phyloP scores from a whole-genome alignment of 1,284 basidiomycete species.

The Inonotus obliquus region DNA sequence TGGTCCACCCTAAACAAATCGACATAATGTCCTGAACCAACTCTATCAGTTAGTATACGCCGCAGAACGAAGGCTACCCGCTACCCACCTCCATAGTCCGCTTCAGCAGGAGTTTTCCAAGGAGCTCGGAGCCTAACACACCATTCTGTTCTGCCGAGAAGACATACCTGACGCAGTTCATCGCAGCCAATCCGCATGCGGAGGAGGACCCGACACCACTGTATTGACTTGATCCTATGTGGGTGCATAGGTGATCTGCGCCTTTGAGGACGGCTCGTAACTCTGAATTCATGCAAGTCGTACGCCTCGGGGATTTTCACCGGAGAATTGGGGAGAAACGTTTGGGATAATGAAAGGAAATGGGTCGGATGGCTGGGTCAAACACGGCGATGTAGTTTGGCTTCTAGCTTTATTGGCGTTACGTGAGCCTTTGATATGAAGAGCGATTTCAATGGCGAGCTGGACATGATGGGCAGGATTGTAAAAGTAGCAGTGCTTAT shows the following conservation, averaged over 20 bases:
- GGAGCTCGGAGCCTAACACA: slow-evolving; percentile 28
- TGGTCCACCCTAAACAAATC: slow-evolving; percentile 51
- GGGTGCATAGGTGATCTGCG: slow-evolving; percentile 2
- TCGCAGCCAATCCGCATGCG: slow-evolving; percentile 56
- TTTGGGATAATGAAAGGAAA: too few species aligned
- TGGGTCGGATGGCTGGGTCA: too few species aligned
- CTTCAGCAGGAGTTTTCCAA: slow-evolving; percentile 34
- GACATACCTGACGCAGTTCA: slow-evolving; percentile 54
- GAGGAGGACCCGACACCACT: slow-evolving; percentile 33
- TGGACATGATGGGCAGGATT: too few species aligned
- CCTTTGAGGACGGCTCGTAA: neutral
- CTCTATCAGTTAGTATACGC: neutral
- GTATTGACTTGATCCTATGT: slow-evolving; percentile 39
- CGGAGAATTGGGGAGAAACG: too few species aligned
- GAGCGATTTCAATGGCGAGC: too few species aligned
- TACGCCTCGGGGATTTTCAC: neutral
- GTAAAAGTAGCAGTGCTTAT: too few species aligned
- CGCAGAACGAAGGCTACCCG: slow-evolving; percentile 4
- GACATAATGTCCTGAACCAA: slow-evolving; percentile 43
- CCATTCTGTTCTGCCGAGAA: slow-evolving; percentile 35
- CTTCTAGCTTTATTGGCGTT: too few species aligned
- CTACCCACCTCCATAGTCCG: slow-evolving; percentile 37
- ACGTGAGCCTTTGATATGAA: too few species aligned
- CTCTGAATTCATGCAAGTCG: neutral
- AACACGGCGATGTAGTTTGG: too few species aligned